Evolutionary conservation across 345 rosid genomes (phyloP).

Genomic region (Syzygium aromaticum): DNA sequence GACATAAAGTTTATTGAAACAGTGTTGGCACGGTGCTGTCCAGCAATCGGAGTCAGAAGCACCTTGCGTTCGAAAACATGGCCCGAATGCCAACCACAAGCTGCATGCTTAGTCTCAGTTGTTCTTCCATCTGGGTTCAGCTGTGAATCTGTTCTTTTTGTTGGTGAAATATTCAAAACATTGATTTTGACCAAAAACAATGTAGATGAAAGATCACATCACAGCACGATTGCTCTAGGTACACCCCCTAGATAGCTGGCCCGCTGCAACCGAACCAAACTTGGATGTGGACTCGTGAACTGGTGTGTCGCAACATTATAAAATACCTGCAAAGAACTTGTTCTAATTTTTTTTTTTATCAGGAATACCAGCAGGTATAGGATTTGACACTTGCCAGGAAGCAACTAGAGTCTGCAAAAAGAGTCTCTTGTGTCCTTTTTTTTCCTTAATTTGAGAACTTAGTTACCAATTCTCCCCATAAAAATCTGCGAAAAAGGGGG

Average conservation of each 20-base stretch:
- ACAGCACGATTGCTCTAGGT: neutral
- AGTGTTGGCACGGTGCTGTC: neutral
- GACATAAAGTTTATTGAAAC: neutral
- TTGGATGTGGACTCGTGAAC: neutral
- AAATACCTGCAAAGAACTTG: neutral
- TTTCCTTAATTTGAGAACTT: neutral
- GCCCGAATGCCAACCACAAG: neutral
- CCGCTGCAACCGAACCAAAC: neutral
- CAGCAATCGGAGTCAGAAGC: neutral
- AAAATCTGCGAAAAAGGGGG: neutral
- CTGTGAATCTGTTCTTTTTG: neutral
- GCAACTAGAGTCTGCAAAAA: neutral
- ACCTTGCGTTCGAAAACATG: neutral
- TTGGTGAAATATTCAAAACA: neutral
- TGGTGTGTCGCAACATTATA: neutral
- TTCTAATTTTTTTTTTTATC: neutral
- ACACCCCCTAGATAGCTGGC: neutral
- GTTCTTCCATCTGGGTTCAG: neutral
- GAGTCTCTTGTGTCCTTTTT: neutral
- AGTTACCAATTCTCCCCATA: neutral
- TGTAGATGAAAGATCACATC: neutral
- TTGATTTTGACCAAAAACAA: neutral
- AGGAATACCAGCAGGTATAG: neutral
- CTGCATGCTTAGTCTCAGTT: neutral
- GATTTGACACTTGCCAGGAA: neutral